Evolutionary conservation across 2,329 filamentous ascomycete species (phyloP).

Genomic region (Microthyrium microscopicum): DNA sequence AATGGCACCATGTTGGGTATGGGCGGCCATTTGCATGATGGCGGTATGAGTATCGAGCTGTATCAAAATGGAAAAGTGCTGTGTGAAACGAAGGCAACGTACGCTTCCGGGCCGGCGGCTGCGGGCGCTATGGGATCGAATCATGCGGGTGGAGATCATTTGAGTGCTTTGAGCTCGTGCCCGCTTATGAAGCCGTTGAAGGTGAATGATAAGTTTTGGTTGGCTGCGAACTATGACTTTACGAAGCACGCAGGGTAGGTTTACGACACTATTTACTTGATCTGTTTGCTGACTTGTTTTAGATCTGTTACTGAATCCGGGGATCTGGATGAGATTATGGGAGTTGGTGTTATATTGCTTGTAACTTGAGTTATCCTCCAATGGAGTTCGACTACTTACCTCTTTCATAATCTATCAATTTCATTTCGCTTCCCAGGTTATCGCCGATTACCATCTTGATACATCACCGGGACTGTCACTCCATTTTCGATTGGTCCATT

Average conservation of each 20-base stretch:
- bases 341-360: slow-evolving; percentile 1
- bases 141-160: slow-evolving; percentile 4
- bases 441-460: too few relatives aligned
- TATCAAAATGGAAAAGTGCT: slow-evolving; percentile 2
- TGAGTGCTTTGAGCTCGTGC: slow-evolving; percentile 2
- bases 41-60: not conserved
- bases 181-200: slow-evolving; percentile 3
- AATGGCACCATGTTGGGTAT: slow-evolving; percentile 2
- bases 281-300: not conserved
- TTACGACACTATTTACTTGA: not conserved
- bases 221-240: slow-evolving; percentile 3
- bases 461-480: too few relatives aligned
- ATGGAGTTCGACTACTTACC: too few relatives aligned
- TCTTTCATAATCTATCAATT: too few relatives aligned
- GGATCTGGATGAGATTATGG: not conserved
- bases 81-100: not conserved
- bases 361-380: too few relatives aligned
- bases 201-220: not conserved
- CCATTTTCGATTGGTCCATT: too few relatives aligned
- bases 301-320: not conserved
- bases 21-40: slow-evolving; percentile 5
- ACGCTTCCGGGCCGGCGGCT: not conserved
- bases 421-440: too few relatives aligned
- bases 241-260: slow-evolving; percentile 1
- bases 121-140: not conserved